Evolutionary conservation across 768 basidiomycete genomes (phyloP).

Genomic region (Pleurotus pulmonarius): DNA sequence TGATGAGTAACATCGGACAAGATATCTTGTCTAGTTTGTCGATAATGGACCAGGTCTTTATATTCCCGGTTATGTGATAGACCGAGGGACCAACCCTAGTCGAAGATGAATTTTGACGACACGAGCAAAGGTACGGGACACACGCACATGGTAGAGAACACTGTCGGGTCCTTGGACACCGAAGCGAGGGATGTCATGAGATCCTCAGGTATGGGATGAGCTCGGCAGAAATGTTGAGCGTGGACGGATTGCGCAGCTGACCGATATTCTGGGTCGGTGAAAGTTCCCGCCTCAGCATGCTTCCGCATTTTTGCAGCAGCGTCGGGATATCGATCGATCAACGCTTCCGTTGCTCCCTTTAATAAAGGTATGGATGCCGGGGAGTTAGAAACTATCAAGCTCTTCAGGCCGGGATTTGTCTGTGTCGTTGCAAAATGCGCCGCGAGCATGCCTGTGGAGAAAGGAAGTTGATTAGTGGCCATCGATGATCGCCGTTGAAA

Average conservation of each 20-base stretch:
- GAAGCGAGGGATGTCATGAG: conserved; percentile 20
- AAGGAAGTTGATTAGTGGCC: no score
- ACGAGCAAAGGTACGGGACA: no score
- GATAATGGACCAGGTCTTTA: conserved; percentile 19
- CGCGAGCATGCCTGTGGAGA: conserved; percentile 37
- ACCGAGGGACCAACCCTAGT: conserved; percentile 31
- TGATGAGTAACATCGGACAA: conserved; percentile 18
- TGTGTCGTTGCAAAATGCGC: conserved; percentile 32
- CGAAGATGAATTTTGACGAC: neutral
- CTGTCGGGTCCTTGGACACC: conserved; percentile 25
- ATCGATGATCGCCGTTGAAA: no score
- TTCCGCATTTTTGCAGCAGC: neutral
- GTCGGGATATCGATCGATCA: neutral
- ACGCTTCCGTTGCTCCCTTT: conserved; percentile 5
- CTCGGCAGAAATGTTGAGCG: conserved; percentile 28
- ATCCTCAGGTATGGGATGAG: conserved; percentile 30
- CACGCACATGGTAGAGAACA: conserved; percentile 29
- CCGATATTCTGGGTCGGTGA: conserved; percentile 25
- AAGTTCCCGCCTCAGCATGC: neutral
- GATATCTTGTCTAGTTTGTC: conserved; percentile 17
- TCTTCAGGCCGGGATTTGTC: conserved; percentile 35
- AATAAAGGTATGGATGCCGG: conserved; percentile 25
- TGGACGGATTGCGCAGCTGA: conserved; percentile 23
- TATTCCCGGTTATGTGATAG: conserved; percentile 23
- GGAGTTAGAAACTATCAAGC: conserved; percentile 26